Evolutionary conservation across 1,284 basidiomycete genomes (phyloP).

Genomic region (Coniophora puteana): DNA sequence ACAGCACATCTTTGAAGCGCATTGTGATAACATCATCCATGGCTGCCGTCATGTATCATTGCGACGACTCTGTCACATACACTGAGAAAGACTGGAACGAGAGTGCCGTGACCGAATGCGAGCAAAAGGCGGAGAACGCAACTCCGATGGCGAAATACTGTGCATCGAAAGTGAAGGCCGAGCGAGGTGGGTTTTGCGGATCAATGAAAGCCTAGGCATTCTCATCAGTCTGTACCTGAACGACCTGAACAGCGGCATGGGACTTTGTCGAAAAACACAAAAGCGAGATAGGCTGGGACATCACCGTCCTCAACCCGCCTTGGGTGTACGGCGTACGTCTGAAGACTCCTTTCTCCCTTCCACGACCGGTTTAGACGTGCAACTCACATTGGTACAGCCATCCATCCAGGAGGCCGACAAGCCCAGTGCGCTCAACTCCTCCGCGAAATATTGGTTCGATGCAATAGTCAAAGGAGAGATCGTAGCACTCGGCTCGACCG

Average conservation of each 20-base stretch:
- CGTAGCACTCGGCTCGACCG: conserved; percentile 5
- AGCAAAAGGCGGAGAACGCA: conserved; percentile 47
- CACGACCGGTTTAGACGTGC: not conserved
- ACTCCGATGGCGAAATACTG: conserved; percentile 39
- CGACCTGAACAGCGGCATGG: conserved; percentile 37
- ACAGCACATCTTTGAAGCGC: conserved; percentile 41
- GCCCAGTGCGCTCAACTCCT: conserved; percentile 23
- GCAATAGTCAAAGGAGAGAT: conserved; percentile 15
- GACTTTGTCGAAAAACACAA: conserved; percentile 37
- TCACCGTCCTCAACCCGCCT: conserved; percentile 40
- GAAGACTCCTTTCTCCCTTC: conserved; percentile 2
- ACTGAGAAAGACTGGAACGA: conserved; percentile 51
- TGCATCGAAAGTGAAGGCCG: conserved; percentile 62
- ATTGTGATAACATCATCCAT: conserved; percentile 58
- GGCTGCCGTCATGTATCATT: conserved; percentile 42
- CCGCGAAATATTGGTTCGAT: conserved; percentile 21
- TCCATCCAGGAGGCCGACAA: conserved; percentile 24
- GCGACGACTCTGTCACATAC: conserved; percentile 15
- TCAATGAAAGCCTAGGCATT: not conserved
- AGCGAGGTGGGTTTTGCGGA: conserved; percentile 39
- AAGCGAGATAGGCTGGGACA: conserved; percentile 35
- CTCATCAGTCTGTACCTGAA: not conserved
- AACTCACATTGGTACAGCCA: conserved; percentile 19
- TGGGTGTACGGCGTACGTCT: conserved; percentile 25
- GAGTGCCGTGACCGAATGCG: conserved; percentile 45